Conservation (phyloP, 2,329 filamentous ascomycete genomes). For the Trichoderma sp. region DNA sequence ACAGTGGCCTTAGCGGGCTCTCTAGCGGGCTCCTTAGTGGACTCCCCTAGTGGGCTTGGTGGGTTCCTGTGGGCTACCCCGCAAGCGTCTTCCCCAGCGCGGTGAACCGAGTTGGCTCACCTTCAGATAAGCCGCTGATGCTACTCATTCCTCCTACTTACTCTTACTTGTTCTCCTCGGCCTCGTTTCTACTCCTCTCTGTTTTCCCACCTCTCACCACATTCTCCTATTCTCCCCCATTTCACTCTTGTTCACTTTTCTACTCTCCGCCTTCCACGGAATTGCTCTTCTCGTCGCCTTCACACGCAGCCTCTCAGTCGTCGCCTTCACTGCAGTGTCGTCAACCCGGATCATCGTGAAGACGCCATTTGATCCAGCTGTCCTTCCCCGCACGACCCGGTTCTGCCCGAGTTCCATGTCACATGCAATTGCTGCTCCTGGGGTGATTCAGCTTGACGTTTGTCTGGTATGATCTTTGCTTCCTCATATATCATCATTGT, state of each 20-base stretch:
- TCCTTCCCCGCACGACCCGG: constrained; percentile 14
- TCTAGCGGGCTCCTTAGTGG: neutral
- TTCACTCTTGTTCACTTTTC: neutral
- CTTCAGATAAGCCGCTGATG: constrained; percentile 18
- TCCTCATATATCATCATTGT: neutral
- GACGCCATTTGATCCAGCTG: neutral
- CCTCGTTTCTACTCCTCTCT: neutral
- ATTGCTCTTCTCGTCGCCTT: neutral
- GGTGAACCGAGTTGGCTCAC: constrained; percentile 15
- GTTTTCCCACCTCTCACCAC: neutral
- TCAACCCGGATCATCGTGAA: neutral
- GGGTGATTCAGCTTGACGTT: constrained; percentile 18
- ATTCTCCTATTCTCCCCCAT: neutral
- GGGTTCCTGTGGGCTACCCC: neutral
- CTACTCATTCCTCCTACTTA: constrained; percentile 1
- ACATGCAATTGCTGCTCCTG: constrained; percentile 19
- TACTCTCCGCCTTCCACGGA: neutral
- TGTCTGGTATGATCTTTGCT: neutral
- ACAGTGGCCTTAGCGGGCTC: neutral
- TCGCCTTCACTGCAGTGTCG: neutral
- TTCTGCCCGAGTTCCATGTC: constrained; percentile 23
- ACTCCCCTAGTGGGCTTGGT: neutral
- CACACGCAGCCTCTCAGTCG: neutral
- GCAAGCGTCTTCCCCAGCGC: constrained; percentile 4
- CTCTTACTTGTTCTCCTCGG: constrained; percentile 14